These are phyloP conservation scores for Stropharia rugosoannulata DNA, from an alignment of 768 basidiomycete genomes.

Conservation along the genomic window DNA sequence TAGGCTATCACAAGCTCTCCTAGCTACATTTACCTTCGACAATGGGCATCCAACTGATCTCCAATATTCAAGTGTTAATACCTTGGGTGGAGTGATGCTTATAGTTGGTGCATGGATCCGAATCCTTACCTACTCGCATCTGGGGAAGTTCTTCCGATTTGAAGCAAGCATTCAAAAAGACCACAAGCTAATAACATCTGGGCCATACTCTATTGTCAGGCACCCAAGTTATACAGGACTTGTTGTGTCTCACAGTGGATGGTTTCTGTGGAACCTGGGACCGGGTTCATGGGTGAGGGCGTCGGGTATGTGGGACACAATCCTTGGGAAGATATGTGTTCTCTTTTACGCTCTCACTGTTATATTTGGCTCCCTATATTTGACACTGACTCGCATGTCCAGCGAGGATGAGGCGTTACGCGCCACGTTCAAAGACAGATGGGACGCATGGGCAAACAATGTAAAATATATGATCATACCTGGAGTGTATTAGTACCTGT, in stretches of 20 bases:
- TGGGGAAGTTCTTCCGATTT: conserved; percentile 41
- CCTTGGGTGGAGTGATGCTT: conserved; percentile 9
- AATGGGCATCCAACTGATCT: conserved; percentile 6
- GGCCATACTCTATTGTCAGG: conserved; percentile 42
- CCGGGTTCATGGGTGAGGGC: conserved; percentile 43
- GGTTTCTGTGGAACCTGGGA: conserved; percentile 13
- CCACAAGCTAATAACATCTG: conserved; percentile 40
- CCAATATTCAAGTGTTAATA: neutral
- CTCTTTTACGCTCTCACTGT: conserved; percentile 23
- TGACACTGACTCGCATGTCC: conserved; percentile 13
- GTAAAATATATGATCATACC: conserved; percentile 9
- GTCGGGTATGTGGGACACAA: conserved; percentile 33
- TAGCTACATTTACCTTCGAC: conserved; percentile 2
- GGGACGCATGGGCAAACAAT: conserved; percentile 8
- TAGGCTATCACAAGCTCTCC: neutral
- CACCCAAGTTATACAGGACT: conserved; percentile 47
- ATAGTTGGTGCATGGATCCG: conserved; percentile 9
- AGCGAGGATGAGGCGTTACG: conserved; percentile 10
- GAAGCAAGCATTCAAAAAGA: conserved; percentile 35
- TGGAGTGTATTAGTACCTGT: neutral
- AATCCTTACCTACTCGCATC: conserved; percentile 2
- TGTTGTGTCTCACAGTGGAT: conserved; percentile 30
- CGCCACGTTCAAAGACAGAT: conserved; percentile 5
- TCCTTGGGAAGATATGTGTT: conserved; percentile 25
- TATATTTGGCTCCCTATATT: conserved; percentile 18